These are phyloP conservation scores for Pleurotus giganteus DNA, from an alignment of 768 basidiomycete genomes.

Conservation along the genomic window DNA sequence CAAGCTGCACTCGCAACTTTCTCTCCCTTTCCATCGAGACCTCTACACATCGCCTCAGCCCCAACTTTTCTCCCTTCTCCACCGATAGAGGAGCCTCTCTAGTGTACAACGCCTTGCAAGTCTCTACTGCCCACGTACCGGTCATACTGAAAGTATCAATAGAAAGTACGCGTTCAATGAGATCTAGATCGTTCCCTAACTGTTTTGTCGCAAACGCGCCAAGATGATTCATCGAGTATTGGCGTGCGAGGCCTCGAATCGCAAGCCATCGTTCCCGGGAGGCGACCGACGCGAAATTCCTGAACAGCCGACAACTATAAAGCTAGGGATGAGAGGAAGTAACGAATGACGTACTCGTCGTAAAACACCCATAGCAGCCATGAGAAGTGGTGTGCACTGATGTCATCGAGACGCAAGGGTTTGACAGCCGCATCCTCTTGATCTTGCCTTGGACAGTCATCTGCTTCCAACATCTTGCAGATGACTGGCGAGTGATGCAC, in stretches of 20 bases:
- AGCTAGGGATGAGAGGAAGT: background rate
- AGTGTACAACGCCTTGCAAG: background rate
- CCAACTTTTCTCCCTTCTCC: slow-evolving; percentile 1
- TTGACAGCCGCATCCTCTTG: background rate
- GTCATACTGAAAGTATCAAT: background rate
- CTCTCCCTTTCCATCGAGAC: background rate
- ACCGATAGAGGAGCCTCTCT: background rate
- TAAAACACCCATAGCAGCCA: slow-evolving; percentile 2
- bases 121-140: background rate
- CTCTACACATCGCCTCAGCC: background rate
- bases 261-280: background rate
- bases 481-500: background rate
- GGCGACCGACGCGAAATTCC: background rate
- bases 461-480: background rate
- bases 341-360: background rate
- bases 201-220: background rate
- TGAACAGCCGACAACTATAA: background rate
- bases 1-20: background rate
- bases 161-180: background rate
- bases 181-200: background rate
- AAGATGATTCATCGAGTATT: background rate
- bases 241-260: background rate
- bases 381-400: background rate
- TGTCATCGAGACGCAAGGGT: background rate
- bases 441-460: background rate